These are phyloP conservation scores for Lepidium campestre DNA, from an alignment of 441 rosid genomes.

Conservation along the genomic window DNA sequence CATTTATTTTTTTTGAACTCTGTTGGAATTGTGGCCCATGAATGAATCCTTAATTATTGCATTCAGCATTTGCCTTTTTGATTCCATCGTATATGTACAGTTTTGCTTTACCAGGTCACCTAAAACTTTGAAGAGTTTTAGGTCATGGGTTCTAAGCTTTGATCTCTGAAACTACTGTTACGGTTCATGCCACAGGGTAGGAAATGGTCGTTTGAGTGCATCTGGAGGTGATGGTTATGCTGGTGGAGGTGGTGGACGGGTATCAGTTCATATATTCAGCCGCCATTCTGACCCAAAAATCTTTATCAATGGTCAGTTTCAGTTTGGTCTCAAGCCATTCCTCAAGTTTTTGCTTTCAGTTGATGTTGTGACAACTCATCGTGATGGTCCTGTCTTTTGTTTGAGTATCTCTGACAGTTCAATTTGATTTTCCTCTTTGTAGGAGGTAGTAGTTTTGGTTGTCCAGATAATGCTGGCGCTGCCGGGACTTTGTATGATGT, in stretches of 20 bases:
- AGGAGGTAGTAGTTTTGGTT: conserved; percentile 90
- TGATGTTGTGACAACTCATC: not conserved
- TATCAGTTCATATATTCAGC: conserved; percentile 78
- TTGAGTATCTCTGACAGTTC: not conserved
- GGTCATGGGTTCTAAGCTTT: not conserved
- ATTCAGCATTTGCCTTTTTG: conserved; percentile 8
- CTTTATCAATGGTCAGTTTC: conserved; percentile 75
- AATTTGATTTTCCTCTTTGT: conserved; percentile 6
- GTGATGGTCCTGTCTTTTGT: not conserved
- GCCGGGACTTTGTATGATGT: conserved; percentile 98
- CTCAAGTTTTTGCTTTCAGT: not conserved
- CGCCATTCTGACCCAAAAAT: conserved; percentile 82
- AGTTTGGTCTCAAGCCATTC: not conserved
- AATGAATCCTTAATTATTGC: conserved; percentile 2
- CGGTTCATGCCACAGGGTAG: conserved; percentile 61
- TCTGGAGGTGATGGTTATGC: conserved; percentile 93
- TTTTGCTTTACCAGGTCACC: not conserved
- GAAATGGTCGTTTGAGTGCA: conserved; percentile 86
- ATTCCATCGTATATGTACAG: not conserved
- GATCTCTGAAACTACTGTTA: not conserved
- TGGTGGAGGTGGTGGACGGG: conserved; percentile 98
- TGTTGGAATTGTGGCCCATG: conserved; percentile 8
- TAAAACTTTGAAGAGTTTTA: not conserved
- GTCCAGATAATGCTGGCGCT: conserved; percentile 87
- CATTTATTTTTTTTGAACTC: not conserved